Conservation (phyloP, 2,329 filamentous ascomycete genomes). For the Cadophora sp. region DNA sequence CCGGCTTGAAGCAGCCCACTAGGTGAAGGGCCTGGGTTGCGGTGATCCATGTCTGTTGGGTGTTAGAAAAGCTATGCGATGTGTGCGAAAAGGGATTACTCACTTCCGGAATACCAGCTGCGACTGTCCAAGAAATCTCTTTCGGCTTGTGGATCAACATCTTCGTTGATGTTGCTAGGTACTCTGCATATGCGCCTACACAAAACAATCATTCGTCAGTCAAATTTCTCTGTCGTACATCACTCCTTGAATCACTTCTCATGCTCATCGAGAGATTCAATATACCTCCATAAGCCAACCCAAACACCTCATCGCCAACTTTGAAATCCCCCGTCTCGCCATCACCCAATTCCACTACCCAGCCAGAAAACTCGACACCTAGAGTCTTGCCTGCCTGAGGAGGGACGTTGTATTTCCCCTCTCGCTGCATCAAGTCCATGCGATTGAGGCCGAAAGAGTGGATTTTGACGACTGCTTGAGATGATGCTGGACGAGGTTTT, state of each 20-base stretch:
- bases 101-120: slow-evolving; percentile 66
- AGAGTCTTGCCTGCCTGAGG: slow-evolving; percentile 73
- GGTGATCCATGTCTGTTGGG: slow-evolving; percentile 76
- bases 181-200: slow-evolving; percentile 78
- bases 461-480: slow-evolving; percentile 75
- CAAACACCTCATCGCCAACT: slow-evolving; percentile 83
- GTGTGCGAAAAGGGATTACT: no score
- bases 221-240: no score
- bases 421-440: slow-evolving; percentile 81
- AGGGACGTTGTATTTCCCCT: slow-evolving; percentile 75
- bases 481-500: slow-evolving; percentile 56
- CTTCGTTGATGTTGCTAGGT: slow-evolving; percentile 74
- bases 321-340: slow-evolving; percentile 64
- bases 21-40: slow-evolving; percentile 88
- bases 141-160: slow-evolving; percentile 86
- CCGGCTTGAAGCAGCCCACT: slow-evolving; percentile 75
- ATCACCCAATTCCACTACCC: slow-evolving; percentile 62
- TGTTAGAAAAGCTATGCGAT: no score
- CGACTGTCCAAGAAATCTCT: slow-evolving; percentile 73
- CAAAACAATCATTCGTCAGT: no score
- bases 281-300: slow-evolving; percentile 81
- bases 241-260: no score
- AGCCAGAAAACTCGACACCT: slow-evolving; percentile 80
- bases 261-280: background rate
- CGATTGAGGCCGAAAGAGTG: slow-evolving; percentile 87